Percentiles rank a stretch among this genome's conserved stretches.
Evolutionary conservation across 495 filamentous ascomycete species (phyloP).

Genomic region (Xylaria curta): DNA sequence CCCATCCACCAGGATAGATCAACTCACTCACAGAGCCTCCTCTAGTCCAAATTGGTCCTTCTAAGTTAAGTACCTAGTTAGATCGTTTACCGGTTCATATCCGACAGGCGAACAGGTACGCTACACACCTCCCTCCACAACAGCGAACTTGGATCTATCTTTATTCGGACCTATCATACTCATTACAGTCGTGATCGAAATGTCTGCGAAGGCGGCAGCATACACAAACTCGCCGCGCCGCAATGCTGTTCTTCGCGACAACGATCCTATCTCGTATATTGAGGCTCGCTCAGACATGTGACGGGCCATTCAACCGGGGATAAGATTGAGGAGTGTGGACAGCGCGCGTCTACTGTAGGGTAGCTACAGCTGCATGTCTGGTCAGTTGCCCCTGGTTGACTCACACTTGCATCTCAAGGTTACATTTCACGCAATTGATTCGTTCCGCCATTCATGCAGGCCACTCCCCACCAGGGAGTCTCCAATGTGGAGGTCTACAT

Average conservation of each 20-base stretch:
- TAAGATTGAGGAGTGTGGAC: not conserved
- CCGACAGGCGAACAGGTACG: not conserved
- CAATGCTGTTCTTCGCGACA: not conserved
- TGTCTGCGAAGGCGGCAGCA: not conserved
- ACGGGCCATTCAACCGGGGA: constrained; percentile 1
- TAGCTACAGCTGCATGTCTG: constrained; percentile 11
- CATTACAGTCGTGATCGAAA: not conserved
- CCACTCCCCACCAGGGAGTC: not conserved
- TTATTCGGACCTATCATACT: not conserved
- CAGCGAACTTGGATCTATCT: not conserved
- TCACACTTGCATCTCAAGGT: constrained; percentile 24
- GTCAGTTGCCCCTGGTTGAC: constrained; percentile 22
- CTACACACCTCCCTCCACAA: not conserved
- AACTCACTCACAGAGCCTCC: constrained; percentile 13
- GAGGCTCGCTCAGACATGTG: constrained; percentile 9
- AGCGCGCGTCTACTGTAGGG: not conserved
- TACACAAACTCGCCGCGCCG: not conserved
- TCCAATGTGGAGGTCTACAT: not conserved
- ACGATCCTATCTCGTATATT: not conserved
- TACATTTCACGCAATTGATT: constrained; percentile 8
- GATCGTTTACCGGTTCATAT: not conserved
- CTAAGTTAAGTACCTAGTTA: not conserved
- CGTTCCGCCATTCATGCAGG: constrained; percentile 15
- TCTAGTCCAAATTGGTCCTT: constrained; percentile 11
- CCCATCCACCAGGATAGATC: constrained; percentile 12